phyloP scores from a whole-genome alignment of 352 stramenopile genomes.

The Phytophthora foliorum region DNA sequence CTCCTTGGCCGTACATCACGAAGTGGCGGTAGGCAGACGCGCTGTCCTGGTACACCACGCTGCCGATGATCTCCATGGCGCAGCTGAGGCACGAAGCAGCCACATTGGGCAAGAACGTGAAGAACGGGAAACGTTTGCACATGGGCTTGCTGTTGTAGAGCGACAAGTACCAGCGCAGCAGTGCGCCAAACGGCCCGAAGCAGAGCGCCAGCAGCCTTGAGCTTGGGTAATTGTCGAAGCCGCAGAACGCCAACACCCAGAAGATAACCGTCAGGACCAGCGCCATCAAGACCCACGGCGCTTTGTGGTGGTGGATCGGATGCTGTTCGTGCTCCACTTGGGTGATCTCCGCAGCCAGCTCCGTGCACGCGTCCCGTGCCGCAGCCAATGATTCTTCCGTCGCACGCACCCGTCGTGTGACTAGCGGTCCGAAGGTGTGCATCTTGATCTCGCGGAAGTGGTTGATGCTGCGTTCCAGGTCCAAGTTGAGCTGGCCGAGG shows the following conservation, averaged over 20 bases:
- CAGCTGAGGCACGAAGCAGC: slow-evolving; percentile 62
- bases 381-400: slow-evolving; percentile 56
- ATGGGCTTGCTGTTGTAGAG: slow-evolving; percentile 55
- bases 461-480: slow-evolving; percentile 60
- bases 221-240: slow-evolving; percentile 58
- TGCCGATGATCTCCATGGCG: slow-evolving; percentile 52
- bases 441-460: slow-evolving; percentile 56
- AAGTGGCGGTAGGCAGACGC: slow-evolving; percentile 47
- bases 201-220: slow-evolving; percentile 64
- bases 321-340: slow-evolving; percentile 64
- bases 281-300: slow-evolving; percentile 34
- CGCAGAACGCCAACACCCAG: slow-evolving; percentile 57
- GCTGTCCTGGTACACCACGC: slow-evolving; percentile 36
- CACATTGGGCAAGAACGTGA: slow-evolving; percentile 74
- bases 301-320: slow-evolving; percentile 41
- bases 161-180: slow-evolving; percentile 68
- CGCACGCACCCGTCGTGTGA: slow-evolving; percentile 48
- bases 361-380: slow-evolving; percentile 51
- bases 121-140: slow-evolving; percentile 70
- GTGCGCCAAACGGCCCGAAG: slow-evolving; percentile 65
- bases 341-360: slow-evolving; percentile 53
- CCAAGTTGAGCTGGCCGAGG: slow-evolving; percentile 58
- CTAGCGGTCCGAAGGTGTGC: slow-evolving; percentile 54
- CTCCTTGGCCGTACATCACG: slow-evolving; percentile 57
- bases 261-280: slow-evolving; percentile 44